Percentiles rank a stretch among this genome's conserved stretches.
Conservation (phyloP, 73 alveolate genomes). For the Halteria grandinella region DNA sequence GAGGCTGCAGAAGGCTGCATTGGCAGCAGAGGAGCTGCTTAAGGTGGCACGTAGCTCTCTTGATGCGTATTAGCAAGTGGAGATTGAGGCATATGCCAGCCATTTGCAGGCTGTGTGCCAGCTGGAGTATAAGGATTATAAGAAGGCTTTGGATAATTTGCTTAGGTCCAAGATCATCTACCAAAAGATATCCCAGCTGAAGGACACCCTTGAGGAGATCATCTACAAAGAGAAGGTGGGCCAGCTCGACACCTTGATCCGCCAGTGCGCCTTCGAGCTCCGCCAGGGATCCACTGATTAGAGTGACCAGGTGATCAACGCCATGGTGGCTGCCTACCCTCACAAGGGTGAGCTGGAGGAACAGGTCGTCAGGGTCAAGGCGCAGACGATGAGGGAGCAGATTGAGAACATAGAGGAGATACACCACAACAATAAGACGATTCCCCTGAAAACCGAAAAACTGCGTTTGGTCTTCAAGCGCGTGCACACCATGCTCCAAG, state of each 20-base stretch:
- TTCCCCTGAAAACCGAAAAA: constrained; percentile 87
- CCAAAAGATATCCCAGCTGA: constrained; percentile 75
- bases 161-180: constrained; percentile 75
- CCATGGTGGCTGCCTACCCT: constrained; percentile 50
- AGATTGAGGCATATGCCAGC: constrained; percentile 83
- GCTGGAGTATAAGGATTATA: constrained; percentile 71
- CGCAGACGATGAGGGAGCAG: constrained; percentile 68
- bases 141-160: constrained; percentile 79
- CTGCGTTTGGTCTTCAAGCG: constrained; percentile 73
- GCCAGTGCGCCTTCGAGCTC: constrained; percentile 82
- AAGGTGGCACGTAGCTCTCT: constrained; percentile 66
- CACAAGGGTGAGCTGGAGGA: constrained; percentile 75
- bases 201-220: constrained; percentile 86
- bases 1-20: constrained; percentile 73
- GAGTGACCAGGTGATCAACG: neutral
- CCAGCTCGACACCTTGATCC: constrained; percentile 78
- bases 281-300: neutral
- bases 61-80: constrained; percentile 80
- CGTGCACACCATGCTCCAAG: constrained; percentile 68
- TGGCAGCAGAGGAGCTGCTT: constrained; percentile 64
- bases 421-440: constrained; percentile 74
- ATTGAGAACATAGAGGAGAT: constrained; percentile 71
- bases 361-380: no score
- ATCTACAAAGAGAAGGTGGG: constrained; percentile 84
- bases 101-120: constrained; percentile 70